Base-by-base conservation (phyloP, 2,329 filamentous ascomycete genomes). In the Colletotrichum zoysiae region DNA sequence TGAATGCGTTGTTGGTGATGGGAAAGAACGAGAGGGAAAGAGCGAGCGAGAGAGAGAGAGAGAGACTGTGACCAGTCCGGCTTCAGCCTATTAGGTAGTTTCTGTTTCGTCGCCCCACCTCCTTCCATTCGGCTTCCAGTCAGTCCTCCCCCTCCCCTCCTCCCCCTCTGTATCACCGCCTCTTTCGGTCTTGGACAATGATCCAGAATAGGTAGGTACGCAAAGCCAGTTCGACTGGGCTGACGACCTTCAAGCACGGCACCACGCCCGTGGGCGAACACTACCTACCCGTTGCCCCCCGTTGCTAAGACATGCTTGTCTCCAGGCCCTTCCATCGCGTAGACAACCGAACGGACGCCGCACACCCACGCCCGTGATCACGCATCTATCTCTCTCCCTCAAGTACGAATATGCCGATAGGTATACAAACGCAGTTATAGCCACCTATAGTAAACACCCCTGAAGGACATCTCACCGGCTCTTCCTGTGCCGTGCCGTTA, bases 271-370 rank as follows among this genome's bases (percentile, higher is more conserved):
- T 26, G 30, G 40, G 20, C 40, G 40, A 60, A 30, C 35, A 30
- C 56, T 23, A 4, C 33, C 56, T 23, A 4, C 33, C 48, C 57
- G 50, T 70, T 67, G 67, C 48, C 61, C 61, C 8, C 20, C 44
- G 65, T 71, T 46, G 68, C 65, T 46, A 46, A 51, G 65, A 62
- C 51, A 62, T 55, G 42, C 44, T 51, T 56, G 51, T 40, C 58
- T 55, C 57, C 30, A 64, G 57, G 64, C 50, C 46, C 65, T 16
- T 51, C 57, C 44, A 67, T 68, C 57, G 65, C 65, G 40, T 26
- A 44, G 56, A 65, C 56, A 57, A 70, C 55, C 62, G 62, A 70
- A 70, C 55, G 48, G 67, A 35, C 35, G 30, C 30, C 30, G 30
- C 30, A 58, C 55, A 53, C 44, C 48, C 60, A 53, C 35, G 35